Base-by-base conservation (phyloP, 768 basidiomycete genomes). In the Plicaturopsis crispa region DNA sequence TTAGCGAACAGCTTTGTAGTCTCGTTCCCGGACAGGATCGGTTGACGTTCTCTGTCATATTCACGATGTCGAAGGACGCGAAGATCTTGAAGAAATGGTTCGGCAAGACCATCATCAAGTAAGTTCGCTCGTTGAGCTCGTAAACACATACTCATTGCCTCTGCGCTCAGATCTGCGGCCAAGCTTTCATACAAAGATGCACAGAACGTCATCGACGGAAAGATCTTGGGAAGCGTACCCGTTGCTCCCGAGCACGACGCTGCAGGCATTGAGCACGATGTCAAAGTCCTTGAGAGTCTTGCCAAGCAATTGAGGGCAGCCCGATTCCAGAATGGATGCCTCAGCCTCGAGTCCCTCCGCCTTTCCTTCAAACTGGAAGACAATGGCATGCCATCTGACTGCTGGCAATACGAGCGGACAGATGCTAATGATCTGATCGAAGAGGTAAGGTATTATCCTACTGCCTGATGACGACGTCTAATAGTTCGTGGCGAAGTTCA, bases 1-100 rank as follows among this genome's bases (percentile, higher is more conserved):
- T 99, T 31, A 87, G 84, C 52, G 93, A 97, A 59, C 80, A 92
- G 49, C 70, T 93, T 11, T 99, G 96, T 65, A 94, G 89, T 61
- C 73, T 99, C 39, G 70, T 78, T 41, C 91, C 92, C 4, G 85
- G 84, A 7, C 72, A 79, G 43, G 96, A 99, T 40, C 82, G 93
- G 36, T 75, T 99, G 21, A 78, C 93, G 2, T 96, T 97, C 69
- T 87, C 91, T 4, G 77, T 84, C 40, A 59, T 92, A 51, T 91
- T 96, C 57, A 93, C 84, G 3, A 71, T 97, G 63, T 80, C 80
- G 33, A 64, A 75, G 35, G 88, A 97, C 16, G 93, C 79, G 2
- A 81, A 75, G 46, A 66, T 98, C 4, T 38, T 89, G 41, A 83
- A 84, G 50, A 94, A 87, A 54, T 91, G 87, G 84, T 93, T 94